Percentiles rank a stretch among this genome's conserved stretches.
Evolutionary conservation across 495 filamentous ascomycete species (phyloP).

Genomic region (Rostrohypoxylon terebratum): DNA sequence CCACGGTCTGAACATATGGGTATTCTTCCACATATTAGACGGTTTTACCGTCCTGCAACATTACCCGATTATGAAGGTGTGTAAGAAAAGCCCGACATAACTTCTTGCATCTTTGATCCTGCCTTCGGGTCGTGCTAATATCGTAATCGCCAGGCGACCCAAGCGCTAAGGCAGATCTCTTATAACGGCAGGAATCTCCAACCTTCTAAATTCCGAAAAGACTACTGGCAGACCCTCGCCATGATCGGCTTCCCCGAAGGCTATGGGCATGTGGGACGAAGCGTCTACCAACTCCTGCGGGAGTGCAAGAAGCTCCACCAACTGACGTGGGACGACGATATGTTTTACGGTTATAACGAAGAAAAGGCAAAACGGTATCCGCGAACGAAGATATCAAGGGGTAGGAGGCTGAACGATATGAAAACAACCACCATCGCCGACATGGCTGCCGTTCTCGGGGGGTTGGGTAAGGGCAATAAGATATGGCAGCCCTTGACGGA

Average conservation of each 20-base stretch:
- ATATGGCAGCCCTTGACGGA: constrained; percentile 56
- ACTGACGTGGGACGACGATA: constrained; percentile 66
- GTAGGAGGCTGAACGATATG: constrained; percentile 80
- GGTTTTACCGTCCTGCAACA: constrained; percentile 88
- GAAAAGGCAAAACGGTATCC: constrained; percentile 53
- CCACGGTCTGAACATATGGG: constrained; percentile 77
- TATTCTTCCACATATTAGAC: constrained; percentile 82
- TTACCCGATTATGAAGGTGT: constrained; percentile 74
- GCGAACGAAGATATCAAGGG: constrained; percentile 67
- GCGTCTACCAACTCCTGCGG: constrained; percentile 81
- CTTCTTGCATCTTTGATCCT: neutral
- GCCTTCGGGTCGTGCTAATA: neutral
- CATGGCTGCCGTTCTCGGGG: constrained; percentile 78
- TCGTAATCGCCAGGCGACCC: constrained; percentile 12
- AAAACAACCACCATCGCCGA: constrained; percentile 90
- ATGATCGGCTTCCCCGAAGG: constrained; percentile 75
- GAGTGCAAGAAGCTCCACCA: constrained; percentile 82
- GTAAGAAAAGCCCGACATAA: constrained; percentile 16
- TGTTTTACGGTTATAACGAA: constrained; percentile 59
- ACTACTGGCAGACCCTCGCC: constrained; percentile 88
- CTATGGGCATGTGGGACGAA: constrained; percentile 69
- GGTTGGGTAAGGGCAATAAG: constrained; percentile 59
- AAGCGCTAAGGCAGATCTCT: constrained; percentile 76
- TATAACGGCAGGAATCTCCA: constrained; percentile 93
- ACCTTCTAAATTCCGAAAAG: constrained; percentile 82